Percentiles rank a stretch among this genome's conserved stretches.
These are phyloP conservation scores for Cladosporium sp. DNA, from an alignment of 2,329 filamentous ascomycete species.

Conservation along the genomic window DNA sequence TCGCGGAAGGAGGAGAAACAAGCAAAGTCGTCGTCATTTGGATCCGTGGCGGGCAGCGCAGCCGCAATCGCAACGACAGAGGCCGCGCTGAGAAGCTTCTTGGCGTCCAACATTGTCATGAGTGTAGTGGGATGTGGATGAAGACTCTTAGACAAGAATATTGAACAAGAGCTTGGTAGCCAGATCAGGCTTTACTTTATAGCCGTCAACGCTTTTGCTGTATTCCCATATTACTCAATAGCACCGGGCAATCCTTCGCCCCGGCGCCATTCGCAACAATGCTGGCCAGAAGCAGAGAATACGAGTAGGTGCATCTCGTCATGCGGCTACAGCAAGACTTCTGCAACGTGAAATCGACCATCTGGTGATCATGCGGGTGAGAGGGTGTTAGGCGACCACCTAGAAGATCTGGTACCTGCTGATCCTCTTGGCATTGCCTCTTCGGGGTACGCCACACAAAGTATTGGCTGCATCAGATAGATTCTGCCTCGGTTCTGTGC, in stretches of 20 bases:
- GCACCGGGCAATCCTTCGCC: no score
- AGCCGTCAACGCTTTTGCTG: no score
- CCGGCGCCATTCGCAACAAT: no score
- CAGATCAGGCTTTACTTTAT: no score
- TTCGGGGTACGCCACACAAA: background rate
- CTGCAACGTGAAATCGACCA: background rate
- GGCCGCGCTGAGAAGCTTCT: background rate
- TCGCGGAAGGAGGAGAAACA: constrained; percentile 8
- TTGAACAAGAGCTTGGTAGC: no score
- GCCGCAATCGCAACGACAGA: background rate
- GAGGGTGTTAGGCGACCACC: background rate
- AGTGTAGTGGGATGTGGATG: background rate
- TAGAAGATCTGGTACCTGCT: background rate
- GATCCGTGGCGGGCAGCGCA: constrained; percentile 1
- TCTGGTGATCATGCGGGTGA: background rate
- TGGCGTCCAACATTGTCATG: background rate
- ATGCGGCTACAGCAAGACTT: background rate
- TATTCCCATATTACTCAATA: no score
- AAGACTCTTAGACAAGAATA: no score
- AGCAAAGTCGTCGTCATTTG: constrained; percentile 7
- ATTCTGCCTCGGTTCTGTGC: no score
- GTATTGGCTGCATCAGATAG: background rate
- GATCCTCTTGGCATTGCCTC: constrained; percentile 1
- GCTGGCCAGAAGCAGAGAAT: background rate
- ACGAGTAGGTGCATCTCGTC: background rate